Percentiles rank a stretch among this genome's conserved stretches.
Conservation (phyloP, 225 moss, liverwort and hornwort genomes). For the Straminergon stramineum region DNA sequence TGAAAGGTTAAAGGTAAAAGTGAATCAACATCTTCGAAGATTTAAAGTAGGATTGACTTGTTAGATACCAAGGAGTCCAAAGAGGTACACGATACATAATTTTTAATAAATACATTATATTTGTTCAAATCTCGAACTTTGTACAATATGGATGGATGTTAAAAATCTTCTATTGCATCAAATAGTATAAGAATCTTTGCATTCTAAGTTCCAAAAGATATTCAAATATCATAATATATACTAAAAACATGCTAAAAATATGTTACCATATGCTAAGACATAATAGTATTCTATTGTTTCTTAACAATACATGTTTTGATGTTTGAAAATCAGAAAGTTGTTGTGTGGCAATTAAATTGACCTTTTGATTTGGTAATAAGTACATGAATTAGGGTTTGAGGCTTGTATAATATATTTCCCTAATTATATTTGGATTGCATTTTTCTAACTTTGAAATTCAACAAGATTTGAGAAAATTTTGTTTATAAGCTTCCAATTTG, state of each 20-base stretch:
- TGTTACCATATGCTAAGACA: neutral
- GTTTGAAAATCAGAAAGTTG: neutral
- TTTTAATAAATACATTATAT: neutral
- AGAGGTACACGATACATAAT: no score
- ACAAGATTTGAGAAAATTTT: no score
- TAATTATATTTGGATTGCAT: neutral
- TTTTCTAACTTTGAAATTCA: neutral
- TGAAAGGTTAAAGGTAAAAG: neutral
- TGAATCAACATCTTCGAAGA: neutral
- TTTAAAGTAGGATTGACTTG: rapidly evolving
- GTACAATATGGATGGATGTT: neutral
- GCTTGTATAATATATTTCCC: neutral
- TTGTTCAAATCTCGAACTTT: rapidly evolving
- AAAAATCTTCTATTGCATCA: neutral
- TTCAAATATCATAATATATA: neutral
- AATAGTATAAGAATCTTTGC: neutral
- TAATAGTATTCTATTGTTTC: neutral
- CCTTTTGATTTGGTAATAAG: neutral
- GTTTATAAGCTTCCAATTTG: neutral
- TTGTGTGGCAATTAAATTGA: neutral
- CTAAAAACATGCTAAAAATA: no score
- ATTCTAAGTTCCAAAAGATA: neutral
- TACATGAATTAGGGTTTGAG: neutral
- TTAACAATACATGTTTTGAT: neutral
- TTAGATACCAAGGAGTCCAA: neutral